Evolutionary conservation across 2,329 filamentous ascomycete species (phyloP).

Genomic region (Cercospora sesami): DNA sequence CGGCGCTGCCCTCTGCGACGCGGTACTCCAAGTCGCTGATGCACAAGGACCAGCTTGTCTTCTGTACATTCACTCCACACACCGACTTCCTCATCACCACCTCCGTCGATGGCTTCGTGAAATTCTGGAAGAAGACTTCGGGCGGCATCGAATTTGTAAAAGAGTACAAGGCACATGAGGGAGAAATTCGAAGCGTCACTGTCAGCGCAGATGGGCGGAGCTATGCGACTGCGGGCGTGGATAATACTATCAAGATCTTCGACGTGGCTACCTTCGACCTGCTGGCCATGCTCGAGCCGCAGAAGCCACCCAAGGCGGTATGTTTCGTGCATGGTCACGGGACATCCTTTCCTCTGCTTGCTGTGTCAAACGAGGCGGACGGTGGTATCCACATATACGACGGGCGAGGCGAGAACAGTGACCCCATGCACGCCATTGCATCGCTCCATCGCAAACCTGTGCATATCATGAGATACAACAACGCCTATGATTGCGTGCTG

Average conservation of each 20-base stretch:
- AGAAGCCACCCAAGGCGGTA: slow-evolving; percentile 72
- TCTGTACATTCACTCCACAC: slow-evolving; percentile 80
- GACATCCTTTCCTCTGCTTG: slow-evolving; percentile 81
- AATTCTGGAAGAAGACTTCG: slow-evolving; percentile 94
- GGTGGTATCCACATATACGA: slow-evolving; percentile 81
- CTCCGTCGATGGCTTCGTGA: slow-evolving; percentile 92
- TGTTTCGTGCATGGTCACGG: slow-evolving; percentile 92
- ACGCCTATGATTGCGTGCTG: slow-evolving; percentile 82
- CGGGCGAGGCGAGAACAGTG: slow-evolving; percentile 76
- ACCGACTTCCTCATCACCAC: slow-evolving; percentile 96
- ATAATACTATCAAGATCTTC: slow-evolving; percentile 77
- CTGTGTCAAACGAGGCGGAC: slow-evolving; percentile 73
- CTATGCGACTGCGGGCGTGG: slow-evolving; percentile 82
- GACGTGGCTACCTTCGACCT: slow-evolving; percentile 70
- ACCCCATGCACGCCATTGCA: slow-evolving; percentile 74
- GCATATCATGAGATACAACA: slow-evolving; percentile 84
- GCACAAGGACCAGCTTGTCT: slow-evolving; percentile 94
- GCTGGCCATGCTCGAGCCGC: slow-evolving; percentile 75
- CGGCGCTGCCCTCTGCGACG: slow-evolving; percentile 75
- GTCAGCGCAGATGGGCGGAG: slow-evolving; percentile 87
- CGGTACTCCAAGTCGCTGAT: slow-evolving; percentile 95
- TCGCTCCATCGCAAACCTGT: slow-evolving; percentile 80
- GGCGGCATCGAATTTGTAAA: slow-evolving; percentile 96
- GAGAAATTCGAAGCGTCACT: slow-evolving; percentile 79
- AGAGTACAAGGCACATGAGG: slow-evolving; percentile 88